Evolutionary conservation across 1,284 basidiomycete species (phyloP), one percentile per base, ranked within the genome.

Genomic region (Rhodotorula sp.): DNA sequence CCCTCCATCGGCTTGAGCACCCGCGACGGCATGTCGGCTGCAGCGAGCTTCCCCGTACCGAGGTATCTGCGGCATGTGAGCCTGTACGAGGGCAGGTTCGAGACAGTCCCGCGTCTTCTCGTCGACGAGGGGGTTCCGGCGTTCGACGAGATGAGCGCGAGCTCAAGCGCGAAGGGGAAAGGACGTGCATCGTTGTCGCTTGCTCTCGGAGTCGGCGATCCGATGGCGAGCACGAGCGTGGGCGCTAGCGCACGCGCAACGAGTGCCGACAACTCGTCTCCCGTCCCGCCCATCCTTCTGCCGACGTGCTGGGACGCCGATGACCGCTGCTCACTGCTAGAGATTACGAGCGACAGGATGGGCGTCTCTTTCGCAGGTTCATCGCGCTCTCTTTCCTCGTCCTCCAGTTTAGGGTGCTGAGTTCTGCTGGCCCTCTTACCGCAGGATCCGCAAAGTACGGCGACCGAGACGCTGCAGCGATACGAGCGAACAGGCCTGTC

Each of bases 401-500:
- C 69, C 31, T 30, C 8, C 54, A 13, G 70, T 31, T 50, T 10
- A 40, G 7, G 16, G 16, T 46, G 34, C 40, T 44, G 40, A 44
- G 6, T 16, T 22, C 18, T 13, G 44, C 28, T 37, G 22, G 2
- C 31, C 16, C 2, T 20, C 30, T 15, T 69, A n/a, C n/a, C n/a
- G 70, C 20, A 84, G 83, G 70, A 81, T 67, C 68, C 7, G 69
- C 69, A 28, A 75, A 73, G 63, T 68, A 82, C 66, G 85, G 84
- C n/a, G 89, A 92, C 63, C 86, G 86, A 66, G 92, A 94, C 66
- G 90, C 91, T 0, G 89, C 89, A 31, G 85, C 91, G 46, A 88
- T 91, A 13, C 85, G 90, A 59, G 87, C 92, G 0, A 85, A 86
- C 59, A 81, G 86, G 71, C 85, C 88, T 4, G 88, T 94, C 57